Evolutionary conservation across 768 basidiomycete genomes (phyloP), one percentile per base, ranked within the genome.

Genomic region (Chlorophyllum brunneum): DNA sequence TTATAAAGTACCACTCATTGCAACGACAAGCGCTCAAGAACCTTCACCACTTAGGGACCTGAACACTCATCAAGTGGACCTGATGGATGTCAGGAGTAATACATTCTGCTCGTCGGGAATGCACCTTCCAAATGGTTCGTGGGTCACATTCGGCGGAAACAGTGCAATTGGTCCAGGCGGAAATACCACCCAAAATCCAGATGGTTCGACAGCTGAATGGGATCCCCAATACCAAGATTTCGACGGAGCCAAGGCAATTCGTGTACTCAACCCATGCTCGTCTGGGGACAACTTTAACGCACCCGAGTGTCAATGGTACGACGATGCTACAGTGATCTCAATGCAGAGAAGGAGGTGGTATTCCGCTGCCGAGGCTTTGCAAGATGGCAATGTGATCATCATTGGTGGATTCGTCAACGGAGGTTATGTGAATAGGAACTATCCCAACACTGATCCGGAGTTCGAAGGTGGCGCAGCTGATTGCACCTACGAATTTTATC

Each of bases 401-500:
- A 84, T 94, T 51, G 95, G 94, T 31, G 86, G 87, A 34, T 89
- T 88, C 63, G 77, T 80, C 49, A 82, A 78, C 50, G 89, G 88
- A 52, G 88, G 89, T 16, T 92, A 89, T 59, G 73, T 90, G 64
- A 91, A 91, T 65, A 70, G 85, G 22, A 89, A 90, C 57, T 79
- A 70, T 33, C 87, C 87, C 15, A 85, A 86, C 59, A 70, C 61
- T 10, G 85, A 91, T 58, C 88, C 87, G 2, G 51, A 44, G 2
- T 39, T 39, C 15, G 67, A 66, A 1, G 86, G 86, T 44, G 83
- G 83, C 24, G 87, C 79, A 4, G 86, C 89, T 4, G 88, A 95
- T 59, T 86, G 87, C 22, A 88, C 88, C 0, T 87, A 79, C 63
- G 92, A 93, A 70, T 89, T 92, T 66, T 94, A 77, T 69, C 92